phyloP scores from a whole-genome alignment of 306 rosid species.

The Glycine soja region DNA sequence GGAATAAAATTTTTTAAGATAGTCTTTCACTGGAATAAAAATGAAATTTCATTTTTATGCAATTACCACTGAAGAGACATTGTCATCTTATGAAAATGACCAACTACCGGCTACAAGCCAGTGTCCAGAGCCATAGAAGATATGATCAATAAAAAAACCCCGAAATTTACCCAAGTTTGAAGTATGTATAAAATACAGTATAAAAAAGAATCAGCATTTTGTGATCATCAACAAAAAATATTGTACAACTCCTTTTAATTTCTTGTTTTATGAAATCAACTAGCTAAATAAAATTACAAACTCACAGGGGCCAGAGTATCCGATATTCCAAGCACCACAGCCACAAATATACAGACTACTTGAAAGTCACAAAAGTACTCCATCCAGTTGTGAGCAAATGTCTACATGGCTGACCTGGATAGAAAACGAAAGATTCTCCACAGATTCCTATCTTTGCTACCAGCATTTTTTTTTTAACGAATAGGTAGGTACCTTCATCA shows the following conservation, averaged over 20 bases:
- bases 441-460: too few relatives aligned
- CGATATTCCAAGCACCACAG: slow-evolving; percentile 98
- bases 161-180: slow-evolving; percentile 13
- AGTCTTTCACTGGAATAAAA: slow-evolving; percentile 39
- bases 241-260: slow-evolving; percentile 29
- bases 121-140: slow-evolving; percentile 32
- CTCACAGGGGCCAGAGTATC: slow-evolving; percentile 99
- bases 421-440: too few relatives aligned
- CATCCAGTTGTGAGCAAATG: too few relatives aligned
- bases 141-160: slow-evolving; percentile 13
- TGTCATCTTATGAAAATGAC: slow-evolving; percentile 26
- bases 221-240: neutral
- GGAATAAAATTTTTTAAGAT: neutral
- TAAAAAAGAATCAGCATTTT: slow-evolving; percentile 12
- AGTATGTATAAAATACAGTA: slow-evolving; percentile 27
- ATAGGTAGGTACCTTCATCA: too few relatives aligned
- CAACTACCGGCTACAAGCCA: slow-evolving; percentile 9
- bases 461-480: too few relatives aligned
- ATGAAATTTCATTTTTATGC: slow-evolving; percentile 17
- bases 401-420: too few relatives aligned
- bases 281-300: slow-evolving; percentile 44
- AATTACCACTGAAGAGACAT: slow-evolving; percentile 26
- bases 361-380: too few relatives aligned
- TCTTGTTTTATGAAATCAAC: slow-evolving; percentile 34
- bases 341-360: slow-evolving; percentile 98